Evolutionary conservation across 2,329 filamentous ascomycete genomes (phyloP), one percentile per base, ranked within the genome.

Genomic region (Exophiala dermatitidis): DNA sequence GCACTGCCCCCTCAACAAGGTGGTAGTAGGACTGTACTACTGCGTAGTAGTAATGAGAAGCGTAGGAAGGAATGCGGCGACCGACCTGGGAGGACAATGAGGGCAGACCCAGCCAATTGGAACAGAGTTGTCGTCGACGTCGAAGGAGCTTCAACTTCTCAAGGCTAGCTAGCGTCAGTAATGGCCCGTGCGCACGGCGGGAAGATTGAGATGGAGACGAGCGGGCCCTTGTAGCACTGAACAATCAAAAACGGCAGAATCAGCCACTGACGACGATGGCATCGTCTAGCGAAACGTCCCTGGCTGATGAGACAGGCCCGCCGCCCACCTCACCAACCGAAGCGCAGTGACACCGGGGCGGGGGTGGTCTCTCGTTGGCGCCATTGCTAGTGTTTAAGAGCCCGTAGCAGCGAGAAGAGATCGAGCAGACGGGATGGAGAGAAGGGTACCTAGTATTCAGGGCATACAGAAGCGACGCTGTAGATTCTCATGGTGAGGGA

Each of bases 251-350:
- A 3, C 3, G n/a, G 5, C 2, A 5, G 3, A 46, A 40, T 43
- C 28, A 34, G 53, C 53, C 53, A 52, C 53, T 47, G 50, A 56
- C 53, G 52, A 41, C 46, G 46, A 43, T 45, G 36, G 46, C 50
- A 26, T 5, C 9, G 12, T 9, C n/a, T 5, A 26, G n/a, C 3
- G 4, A 28, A 41, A 41, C 28, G 38, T 41, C 19, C 38, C 38
- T 28, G 9, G 12, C 28, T 28, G 12, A 9, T 26, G 38, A 41
- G 38, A 10, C 38, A 26, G 19, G 19, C 19, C 19, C 19, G 19
- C 19, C 19, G 29, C 33, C 48, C 48, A 51, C 48, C 43, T 19
- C 19, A 19, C 26, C n/a, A 9, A 31, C 29, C 33, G 29, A 42
- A 46, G 44, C 42, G 30, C 37, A 47, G 42, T 46, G 50, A 47